These are phyloP conservation scores for Lachnellula hyalina DNA, from an alignment of 2,329 filamentous ascomycete species.

Conservation along the genomic window DNA sequence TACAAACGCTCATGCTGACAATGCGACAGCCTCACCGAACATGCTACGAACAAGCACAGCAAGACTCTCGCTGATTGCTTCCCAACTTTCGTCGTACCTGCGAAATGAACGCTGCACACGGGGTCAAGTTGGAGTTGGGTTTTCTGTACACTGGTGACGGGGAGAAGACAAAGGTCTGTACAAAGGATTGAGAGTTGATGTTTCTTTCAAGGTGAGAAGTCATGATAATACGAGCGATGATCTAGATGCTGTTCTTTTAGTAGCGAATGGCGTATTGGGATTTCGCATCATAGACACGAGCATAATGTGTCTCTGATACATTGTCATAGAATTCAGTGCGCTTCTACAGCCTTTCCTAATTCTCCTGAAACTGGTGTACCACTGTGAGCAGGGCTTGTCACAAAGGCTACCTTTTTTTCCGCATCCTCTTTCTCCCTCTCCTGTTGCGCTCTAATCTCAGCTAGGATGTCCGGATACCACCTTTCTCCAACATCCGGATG, in stretches of 20 bases:
- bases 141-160: neutral
- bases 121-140: neutral
- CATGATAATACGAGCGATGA: slow-evolving; percentile 6
- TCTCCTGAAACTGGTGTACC: slow-evolving; percentile 20
- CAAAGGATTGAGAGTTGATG: neutral
- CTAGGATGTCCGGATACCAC: slow-evolving; percentile 62
- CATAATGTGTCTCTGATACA: slow-evolving; percentile 14
- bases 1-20: neutral
- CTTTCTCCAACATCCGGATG: slow-evolving; percentile 81
- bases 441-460: slow-evolving; percentile 54
- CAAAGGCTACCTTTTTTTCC: slow-evolving; percentile 16
- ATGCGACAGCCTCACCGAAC: slow-evolving; percentile 54
- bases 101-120: neutral
- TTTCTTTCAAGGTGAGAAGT: neutral
- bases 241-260: slow-evolving; percentile 5
- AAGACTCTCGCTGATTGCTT: slow-evolving; percentile 70
- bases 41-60: slow-evolving; percentile 72
- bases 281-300: slow-evolving; percentile 6
- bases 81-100: slow-evolving; percentile 39
- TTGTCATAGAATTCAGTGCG: slow-evolving; percentile 30
- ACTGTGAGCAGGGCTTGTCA: slow-evolving; percentile 4
- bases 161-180: neutral
- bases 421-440: slow-evolving; percentile 35
- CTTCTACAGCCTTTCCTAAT: slow-evolving; percentile 33
- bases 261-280: slow-evolving; percentile 24